phyloP scores from a whole-genome alignment of 2,329 filamentous ascomycete genomes.

The Penicillium sp. region DNA sequence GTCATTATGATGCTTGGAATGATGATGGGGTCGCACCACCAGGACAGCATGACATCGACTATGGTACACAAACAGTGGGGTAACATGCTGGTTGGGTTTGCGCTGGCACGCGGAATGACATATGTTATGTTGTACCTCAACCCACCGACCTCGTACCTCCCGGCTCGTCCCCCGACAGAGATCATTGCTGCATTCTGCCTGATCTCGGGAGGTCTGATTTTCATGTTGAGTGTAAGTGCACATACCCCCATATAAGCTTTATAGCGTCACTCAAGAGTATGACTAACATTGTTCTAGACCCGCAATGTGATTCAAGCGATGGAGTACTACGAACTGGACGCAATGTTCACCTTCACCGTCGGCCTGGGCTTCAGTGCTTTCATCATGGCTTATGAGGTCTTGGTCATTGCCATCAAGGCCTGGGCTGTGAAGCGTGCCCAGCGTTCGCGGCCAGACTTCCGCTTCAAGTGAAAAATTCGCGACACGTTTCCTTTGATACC shows the following conservation, averaged over 20 bases:
- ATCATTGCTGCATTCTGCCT: conserved; percentile 84
- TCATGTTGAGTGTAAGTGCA: conserved; percentile 79
- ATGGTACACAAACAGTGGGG: conserved; percentile 98
- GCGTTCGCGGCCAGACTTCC: conserved; percentile 32
- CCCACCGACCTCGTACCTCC: conserved; percentile 75
- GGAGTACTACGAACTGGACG: conserved; percentile 73
- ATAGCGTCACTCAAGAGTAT: conserved; percentile 8
- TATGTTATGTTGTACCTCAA: conserved; percentile 78
- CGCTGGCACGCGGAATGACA: conserved; percentile 73
- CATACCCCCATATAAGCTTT: background rate
- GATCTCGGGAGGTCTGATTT: conserved; percentile 82
- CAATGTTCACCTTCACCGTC: conserved; percentile 91
- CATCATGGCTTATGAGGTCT: conserved; percentile 79
- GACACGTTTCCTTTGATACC: conserved; percentile 19
- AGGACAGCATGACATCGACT: conserved; percentile 75
- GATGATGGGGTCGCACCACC: conserved; percentile 95
- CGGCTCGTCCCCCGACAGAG: conserved; percentile 85
- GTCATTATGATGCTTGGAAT: conserved; percentile 83
- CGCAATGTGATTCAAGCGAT: conserved; percentile 75
- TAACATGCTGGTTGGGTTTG: conserved; percentile 75
- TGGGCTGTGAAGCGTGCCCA: conserved; percentile 64
- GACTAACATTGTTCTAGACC: conserved; percentile 52
- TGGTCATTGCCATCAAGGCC: conserved; percentile 80
- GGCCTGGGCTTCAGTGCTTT: conserved; percentile 80
- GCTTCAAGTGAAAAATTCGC: conserved; percentile 27